A percentile compares a stretch with the other conserved stretches of the same genome.
Evolutionary conservation across 2,329 filamentous ascomycete species (phyloP).

Genomic region (Lecanicillium sp.): DNA sequence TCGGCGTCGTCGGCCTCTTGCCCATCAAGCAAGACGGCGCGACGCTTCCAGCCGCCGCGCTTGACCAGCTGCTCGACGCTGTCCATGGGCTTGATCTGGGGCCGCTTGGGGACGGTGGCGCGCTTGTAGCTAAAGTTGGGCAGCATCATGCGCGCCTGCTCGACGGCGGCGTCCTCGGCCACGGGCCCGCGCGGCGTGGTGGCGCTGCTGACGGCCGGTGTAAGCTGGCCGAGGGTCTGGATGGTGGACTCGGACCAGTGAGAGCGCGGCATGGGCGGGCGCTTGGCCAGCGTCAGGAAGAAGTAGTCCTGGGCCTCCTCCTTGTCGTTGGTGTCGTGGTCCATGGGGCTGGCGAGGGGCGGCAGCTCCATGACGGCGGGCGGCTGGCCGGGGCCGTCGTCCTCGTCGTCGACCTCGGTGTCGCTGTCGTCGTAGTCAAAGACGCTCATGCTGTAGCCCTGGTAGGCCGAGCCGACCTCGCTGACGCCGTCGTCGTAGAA

Average conservation of each 20-base stretch:
- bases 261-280: constrained; percentile 25
- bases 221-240: constrained; percentile 17
- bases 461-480: constrained; percentile 16
- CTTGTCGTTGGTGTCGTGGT: constrained; percentile 14
- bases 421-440: constrained; percentile 17
- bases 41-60: constrained; percentile 35
- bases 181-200: not conserved
- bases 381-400: constrained; percentile 8
- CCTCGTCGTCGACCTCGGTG: constrained; percentile 12
- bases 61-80: constrained; percentile 34
- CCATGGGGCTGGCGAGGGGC: constrained; percentile 18
- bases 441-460: constrained; percentile 7
- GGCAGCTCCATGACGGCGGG: constrained; percentile 21
- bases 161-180: constrained; percentile 12
- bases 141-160: constrained; percentile 14
- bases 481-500: constrained; percentile 21
- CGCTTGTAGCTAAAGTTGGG: constrained; percentile 29
- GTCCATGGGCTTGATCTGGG: constrained; percentile 29
- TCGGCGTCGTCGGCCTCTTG: constrained; percentile 16
- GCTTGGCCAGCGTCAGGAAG: constrained; percentile 18
- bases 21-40: constrained; percentile 31
- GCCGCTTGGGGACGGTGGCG: constrained; percentile 20
- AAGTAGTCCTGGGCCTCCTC: constrained; percentile 26
- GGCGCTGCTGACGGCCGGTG: constrained; percentile 11
- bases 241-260: constrained; percentile 37